These are phyloP conservation scores for Penicillium polonicum DNA, from an alignment of 2,329 filamentous ascomycete genomes.

Conservation along the genomic window DNA sequence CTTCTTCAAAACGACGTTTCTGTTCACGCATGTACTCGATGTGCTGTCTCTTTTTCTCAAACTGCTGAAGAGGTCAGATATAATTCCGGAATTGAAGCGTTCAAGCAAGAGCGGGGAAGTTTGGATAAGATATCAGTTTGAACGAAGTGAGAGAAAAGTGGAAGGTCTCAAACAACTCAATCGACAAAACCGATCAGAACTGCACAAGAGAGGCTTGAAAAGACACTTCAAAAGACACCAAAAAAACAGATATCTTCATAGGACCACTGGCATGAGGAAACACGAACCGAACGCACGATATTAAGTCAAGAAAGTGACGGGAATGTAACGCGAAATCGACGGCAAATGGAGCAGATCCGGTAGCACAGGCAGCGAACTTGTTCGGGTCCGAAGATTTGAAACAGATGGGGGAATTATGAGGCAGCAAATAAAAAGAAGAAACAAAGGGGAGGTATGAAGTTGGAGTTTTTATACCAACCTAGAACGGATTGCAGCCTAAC, in stretches of 20 bases:
- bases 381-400: background rate
- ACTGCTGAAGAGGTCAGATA: conserved; percentile 56
- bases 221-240: too few relatives aligned
- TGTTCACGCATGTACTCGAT: conserved; percentile 90
- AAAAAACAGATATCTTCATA: background rate
- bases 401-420: background rate
- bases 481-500: background rate
- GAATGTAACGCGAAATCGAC: background rate
- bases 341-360: background rate
- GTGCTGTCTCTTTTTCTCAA: conserved; percentile 90
- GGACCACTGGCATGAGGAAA: background rate
- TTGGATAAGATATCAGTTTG: background rate
- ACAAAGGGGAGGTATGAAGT: background rate
- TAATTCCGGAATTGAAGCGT: background rate
- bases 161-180: background rate
- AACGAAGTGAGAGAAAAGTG: background rate
- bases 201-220: background rate
- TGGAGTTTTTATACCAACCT: background rate
- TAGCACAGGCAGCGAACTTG: background rate
- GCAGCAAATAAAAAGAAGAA: background rate
- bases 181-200: background rate
- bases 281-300: background rate
- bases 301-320: background rate
- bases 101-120: background rate
- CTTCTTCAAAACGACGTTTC: conserved; percentile 82